Base-by-base conservation (phyloP, 768 basidiomycete genomes). In the Lactifluus piperatus region DNA sequence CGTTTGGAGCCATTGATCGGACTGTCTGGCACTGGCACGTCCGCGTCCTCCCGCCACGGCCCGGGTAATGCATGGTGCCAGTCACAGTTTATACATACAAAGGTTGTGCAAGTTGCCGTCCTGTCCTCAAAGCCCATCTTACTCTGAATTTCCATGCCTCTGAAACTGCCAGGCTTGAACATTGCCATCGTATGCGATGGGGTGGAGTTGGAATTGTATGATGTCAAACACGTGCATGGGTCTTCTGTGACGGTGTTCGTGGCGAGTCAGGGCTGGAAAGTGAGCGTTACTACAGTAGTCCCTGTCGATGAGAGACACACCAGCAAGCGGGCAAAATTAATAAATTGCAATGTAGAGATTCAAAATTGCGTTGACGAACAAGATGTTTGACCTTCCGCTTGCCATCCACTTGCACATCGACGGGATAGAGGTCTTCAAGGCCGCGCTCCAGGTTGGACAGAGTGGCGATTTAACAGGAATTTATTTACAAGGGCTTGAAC, bases 191-290 rank as follows among this genome's bases (percentile, higher is more conserved):
- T 37, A 55, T 60, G 58, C 8, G 49, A 51, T 1, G 58, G 27
- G 1, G 4, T 20, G 7, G 58, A 60, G n/a, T 11, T 60, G 34
- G 48, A 51, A 30, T 30, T 34, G 8, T 37, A 44, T 26, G 48
- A 45, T 13, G 43, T 36, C 20, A 44, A 45, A 16, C 48, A 37
- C 8, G 58, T 55, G 3, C 39, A 51, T 24, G 47, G 27, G 11
- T 45, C 41, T 2, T 36, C 48, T 1, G 3, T 55, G 24, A 50
- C 18, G 16, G 58, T 48, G 0, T 56, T 51, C 30, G 41, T 60
- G 7, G 58, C 58, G 18, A 60, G 58, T 22, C 54, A 60, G 43
- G 48, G 54, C 22, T 53, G 58, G 9, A 60, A 60, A 48, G 58
- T 60, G 41, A 24, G 41, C n/a, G 20, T 51, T 24, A 6, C 34